Conservation (phyloP, 495 filamentous ascomycete genomes). For the Articulospora tetracladia region DNA sequence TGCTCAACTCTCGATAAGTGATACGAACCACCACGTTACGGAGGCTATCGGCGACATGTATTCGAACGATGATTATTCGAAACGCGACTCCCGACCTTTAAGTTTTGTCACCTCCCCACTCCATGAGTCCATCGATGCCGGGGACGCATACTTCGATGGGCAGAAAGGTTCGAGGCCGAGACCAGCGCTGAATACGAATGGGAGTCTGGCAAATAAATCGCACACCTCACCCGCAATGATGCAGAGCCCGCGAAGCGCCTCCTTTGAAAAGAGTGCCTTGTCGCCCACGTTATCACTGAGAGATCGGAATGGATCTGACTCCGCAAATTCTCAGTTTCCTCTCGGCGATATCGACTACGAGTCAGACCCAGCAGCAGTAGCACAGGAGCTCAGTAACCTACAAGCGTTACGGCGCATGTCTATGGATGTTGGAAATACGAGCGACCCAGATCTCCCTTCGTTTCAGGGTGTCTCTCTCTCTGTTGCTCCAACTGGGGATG, state of each 20-base stretch:
- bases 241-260: constrained; percentile 18
- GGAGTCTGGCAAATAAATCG: constrained; percentile 16
- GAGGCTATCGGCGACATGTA: constrained; percentile 98
- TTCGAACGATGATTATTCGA: constrained; percentile 70
- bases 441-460: constrained; percentile 87
- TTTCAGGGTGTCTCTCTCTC: constrained; percentile 62
- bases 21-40: constrained; percentile 88
- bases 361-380: constrained; percentile 84
- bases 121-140: constrained; percentile 25
- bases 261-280: constrained; percentile 32
- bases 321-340: constrained; percentile 39
- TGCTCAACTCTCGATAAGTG: constrained; percentile 53
- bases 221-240: constrained; percentile 23
- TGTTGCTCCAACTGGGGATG: constrained; percentile 67
- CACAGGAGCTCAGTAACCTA: constrained; percentile 91
- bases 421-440: constrained; percentile 91
- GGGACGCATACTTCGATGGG: constrained; percentile 33
- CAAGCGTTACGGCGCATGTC: constrained; percentile 96
- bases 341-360: constrained; percentile 91
- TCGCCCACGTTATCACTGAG: constrained; percentile 60
- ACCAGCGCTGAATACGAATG: constrained; percentile 20
- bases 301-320: constrained; percentile 17
- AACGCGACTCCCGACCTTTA: constrained; percentile 54
- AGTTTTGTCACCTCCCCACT: constrained; percentile 58
- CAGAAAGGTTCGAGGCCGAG: constrained; percentile 24